These are phyloP conservation scores for Claviceps africana DNA, from an alignment of 2,329 filamentous ascomycete species.

Conservation along the genomic window DNA sequence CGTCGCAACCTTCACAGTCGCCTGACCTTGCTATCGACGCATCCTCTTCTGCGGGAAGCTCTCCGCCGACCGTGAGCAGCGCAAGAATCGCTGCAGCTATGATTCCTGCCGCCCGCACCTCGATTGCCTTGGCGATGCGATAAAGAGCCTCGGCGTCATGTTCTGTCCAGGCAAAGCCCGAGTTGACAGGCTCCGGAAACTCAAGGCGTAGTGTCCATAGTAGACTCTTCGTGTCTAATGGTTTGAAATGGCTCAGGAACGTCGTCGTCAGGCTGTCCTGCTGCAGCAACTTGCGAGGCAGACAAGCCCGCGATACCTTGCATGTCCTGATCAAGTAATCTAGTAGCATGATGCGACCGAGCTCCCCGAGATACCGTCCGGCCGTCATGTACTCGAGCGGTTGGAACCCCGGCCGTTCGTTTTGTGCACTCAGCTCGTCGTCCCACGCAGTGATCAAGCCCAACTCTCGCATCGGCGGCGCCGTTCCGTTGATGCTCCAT, in stretches of 20 bases:
- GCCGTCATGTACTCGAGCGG: constrained; percentile 77
- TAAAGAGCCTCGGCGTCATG: constrained; percentile 46
- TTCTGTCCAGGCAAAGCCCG: constrained; percentile 47
- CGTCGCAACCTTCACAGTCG: neutral
- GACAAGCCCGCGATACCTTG: constrained; percentile 23
- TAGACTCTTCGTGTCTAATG: constrained; percentile 30
- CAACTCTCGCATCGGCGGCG: constrained; percentile 48
- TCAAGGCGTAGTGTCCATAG: constrained; percentile 34
- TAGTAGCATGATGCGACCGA: constrained; percentile 55
- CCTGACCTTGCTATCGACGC: constrained; percentile 4
- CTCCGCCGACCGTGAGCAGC: constrained; percentile 52
- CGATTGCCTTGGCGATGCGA: constrained; percentile 54
- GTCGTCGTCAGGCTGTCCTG: constrained; percentile 55
- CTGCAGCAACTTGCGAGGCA: constrained; percentile 42
- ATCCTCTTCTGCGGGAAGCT: constrained; percentile 33
- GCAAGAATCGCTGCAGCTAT: constrained; percentile 61
- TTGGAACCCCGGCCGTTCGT: constrained; percentile 62
- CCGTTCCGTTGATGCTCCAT: constrained; percentile 67
- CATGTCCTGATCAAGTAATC: constrained; percentile 43
- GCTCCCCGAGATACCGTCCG: constrained; percentile 63
- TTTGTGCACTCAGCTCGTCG: constrained; percentile 46
- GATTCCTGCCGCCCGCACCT: constrained; percentile 58
- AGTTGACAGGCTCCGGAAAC: constrained; percentile 35
- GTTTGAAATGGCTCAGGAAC: constrained; percentile 57
- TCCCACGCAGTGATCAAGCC: constrained; percentile 61